These are phyloP conservation scores for Yarrowia bubula DNA, from an alignment of 805 yeast genomes.

Conservation along the genomic window DNA sequence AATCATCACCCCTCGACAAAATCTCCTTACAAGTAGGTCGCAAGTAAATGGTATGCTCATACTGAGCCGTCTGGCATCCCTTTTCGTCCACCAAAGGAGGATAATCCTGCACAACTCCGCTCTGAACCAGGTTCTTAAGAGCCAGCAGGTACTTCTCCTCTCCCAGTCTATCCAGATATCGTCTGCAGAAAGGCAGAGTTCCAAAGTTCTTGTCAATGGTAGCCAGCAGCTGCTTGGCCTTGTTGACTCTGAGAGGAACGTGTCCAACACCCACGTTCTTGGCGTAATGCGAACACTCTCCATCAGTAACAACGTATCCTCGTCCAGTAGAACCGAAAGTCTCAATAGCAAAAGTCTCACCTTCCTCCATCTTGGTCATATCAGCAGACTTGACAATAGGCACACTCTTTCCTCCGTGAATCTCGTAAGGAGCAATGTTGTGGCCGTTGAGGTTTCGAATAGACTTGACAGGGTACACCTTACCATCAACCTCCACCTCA, in stretches of 20 bases:
- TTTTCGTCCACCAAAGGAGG: conserved; percentile 84
- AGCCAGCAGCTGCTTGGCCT: conserved; percentile 66
- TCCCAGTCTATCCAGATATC: conserved; percentile 88
- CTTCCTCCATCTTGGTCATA: conserved; percentile 97
- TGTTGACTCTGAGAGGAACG: conserved; percentile 56
- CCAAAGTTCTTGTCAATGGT: conserved; percentile 83
- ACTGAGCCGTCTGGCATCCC: conserved; percentile 94
- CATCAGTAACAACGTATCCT: conserved; percentile 80
- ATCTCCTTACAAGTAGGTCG: conserved; percentile 93
- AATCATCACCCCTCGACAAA: conserved; percentile 93
- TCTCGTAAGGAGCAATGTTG: conserved; percentile 75
- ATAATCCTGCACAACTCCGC: conserved; percentile 87
- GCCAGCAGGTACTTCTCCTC: conserved; percentile 90
- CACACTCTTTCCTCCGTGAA: conserved; percentile 94
- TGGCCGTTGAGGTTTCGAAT: conserved; percentile 95
- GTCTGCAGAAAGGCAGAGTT: conserved; percentile 92
- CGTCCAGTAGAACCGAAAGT: conserved; percentile 97
- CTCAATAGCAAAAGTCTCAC: conserved; percentile 96
- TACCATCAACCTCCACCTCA: conserved; percentile 88
- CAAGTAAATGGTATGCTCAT: conserved; percentile 86
- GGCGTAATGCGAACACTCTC: conserved; percentile 95
- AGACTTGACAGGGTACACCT: conserved; percentile 77
- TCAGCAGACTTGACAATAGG: conserved; percentile 95
- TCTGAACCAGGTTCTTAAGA: conserved; percentile 75
- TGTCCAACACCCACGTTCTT: conserved; percentile 50